Conservation (phyloP, 2,329 filamentous ascomycete genomes). For the Penicillium italicum region DNA sequence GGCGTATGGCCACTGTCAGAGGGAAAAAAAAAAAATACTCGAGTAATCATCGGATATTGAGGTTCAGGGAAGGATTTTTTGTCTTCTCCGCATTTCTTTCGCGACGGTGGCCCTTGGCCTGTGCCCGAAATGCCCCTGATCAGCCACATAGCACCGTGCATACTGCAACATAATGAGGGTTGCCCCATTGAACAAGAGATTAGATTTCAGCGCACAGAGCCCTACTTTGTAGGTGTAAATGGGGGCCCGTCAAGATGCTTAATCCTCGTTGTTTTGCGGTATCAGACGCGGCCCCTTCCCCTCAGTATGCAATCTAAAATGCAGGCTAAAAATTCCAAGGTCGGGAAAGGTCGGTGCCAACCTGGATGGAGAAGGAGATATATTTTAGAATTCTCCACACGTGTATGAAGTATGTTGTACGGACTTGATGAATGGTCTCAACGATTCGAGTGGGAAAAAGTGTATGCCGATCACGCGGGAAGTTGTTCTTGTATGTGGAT, state of each 20-base stretch:
- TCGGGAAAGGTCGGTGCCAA: neutral
- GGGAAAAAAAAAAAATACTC: neutral
- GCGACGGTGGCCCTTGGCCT: neutral
- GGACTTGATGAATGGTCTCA: neutral
- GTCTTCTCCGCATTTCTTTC: conserved; percentile 3
- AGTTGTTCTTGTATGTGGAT: conserved; percentile 13
- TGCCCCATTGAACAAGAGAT: neutral
- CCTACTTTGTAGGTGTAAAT: neutral
- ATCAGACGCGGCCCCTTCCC: neutral
- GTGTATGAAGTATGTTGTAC: neutral
- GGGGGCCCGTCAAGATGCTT: neutral
- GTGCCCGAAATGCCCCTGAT: neutral
- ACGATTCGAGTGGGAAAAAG: neutral
- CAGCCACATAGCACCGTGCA: conserved; percentile 4
- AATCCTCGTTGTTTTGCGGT: neutral
- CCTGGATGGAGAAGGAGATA: neutral
- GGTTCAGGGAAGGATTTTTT: neutral
- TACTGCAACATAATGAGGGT: neutral
- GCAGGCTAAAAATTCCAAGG: neutral
- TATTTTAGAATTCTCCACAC: neutral
- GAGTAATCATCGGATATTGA: neutral
- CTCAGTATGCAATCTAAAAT: neutral
- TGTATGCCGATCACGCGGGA: conserved; percentile 27
- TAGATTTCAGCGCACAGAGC: neutral
- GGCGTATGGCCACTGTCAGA: neutral